Base-by-base conservation (phyloP, 108 stramenopile genomes). In the Asterionellopsis glacialis region DNA sequence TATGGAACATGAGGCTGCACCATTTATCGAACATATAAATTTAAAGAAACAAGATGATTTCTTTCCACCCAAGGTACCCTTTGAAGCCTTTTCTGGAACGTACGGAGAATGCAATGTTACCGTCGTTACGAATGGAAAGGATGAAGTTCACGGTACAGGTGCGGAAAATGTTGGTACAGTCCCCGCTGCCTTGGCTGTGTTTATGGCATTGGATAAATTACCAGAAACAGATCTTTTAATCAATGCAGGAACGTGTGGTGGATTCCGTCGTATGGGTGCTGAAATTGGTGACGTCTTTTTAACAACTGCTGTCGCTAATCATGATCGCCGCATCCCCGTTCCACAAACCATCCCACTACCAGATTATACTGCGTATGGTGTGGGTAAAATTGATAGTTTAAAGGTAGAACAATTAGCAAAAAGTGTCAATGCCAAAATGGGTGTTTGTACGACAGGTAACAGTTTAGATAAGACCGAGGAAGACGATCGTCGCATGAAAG, bases 201-300 rank as follows among this genome's bases (percentile, higher is more conserved):
- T 82, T 64, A 61, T 95, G 39, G 86, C 93, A 5, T 54, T 93
- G 14, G 63, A 84, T 40, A 88, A 87, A 57, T 18, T 79, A 21
- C 48, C 72, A 18, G 44, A 62, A 9, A 80, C 85, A 22, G 82
- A 96, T 51, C 59, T 96, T 9, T 62, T 98, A 0, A 79, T 98
- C 56, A 98, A 97, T 70, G 95, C 95, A 4, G 98, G 98, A 3
- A 98, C 98, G 1, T 96, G 93, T 64, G 98, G 98, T 22, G 98
- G 98, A 19, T 98, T 98, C 64, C 45, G 66, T 45, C 71, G 80
- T n/a, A 87, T 80, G 66, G 98, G 94, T 16, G 93, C 90, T 16
- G 75, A 57, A 0, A 93, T 98, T 64, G 98, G 96, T 1, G 93
- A 95, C 64, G 95, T 95, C 21, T 95, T 88, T 63, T 68, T 97